These are phyloP conservation scores for Metschnikowia cubensis DNA, from an alignment of 805 yeast species.

Conservation along the genomic window DNA sequence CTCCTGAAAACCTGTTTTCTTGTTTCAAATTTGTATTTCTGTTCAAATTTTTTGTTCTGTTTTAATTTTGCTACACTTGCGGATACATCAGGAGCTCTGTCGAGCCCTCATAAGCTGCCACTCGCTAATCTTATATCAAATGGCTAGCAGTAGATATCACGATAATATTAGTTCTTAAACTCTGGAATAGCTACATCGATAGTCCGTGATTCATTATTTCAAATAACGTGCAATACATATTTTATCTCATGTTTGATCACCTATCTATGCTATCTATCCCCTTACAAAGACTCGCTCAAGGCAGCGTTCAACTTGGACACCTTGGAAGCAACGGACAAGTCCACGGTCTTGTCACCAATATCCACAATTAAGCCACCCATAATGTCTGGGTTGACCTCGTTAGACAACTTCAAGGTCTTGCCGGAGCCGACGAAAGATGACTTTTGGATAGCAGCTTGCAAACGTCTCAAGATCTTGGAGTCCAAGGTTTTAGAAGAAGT, in stretches of 20 bases:
- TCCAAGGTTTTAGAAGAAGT: conserved; percentile 86
- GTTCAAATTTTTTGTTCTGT: too few species aligned
- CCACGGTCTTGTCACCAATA: conserved; percentile 96
- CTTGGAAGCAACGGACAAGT: conserved; percentile 80
- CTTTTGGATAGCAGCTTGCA: conserved; percentile 71
- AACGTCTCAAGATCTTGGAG: conserved; percentile 68
- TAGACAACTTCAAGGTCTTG: conserved; percentile 79
- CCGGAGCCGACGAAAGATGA: conserved; percentile 81
- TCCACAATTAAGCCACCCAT: conserved; percentile 95
- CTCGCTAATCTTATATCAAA: not conserved
- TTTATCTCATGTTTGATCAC: not conserved
- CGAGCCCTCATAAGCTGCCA: not conserved
- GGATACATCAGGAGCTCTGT: too few species aligned
- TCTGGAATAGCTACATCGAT: not conserved
- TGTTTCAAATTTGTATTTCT: too few species aligned
- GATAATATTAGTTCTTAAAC: too few species aligned
- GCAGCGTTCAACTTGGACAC: conserved; percentile 85
- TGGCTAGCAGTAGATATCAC: too few species aligned
- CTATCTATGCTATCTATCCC: conserved; percentile 3
- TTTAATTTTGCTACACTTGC: too few species aligned
- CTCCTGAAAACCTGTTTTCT: too few species aligned
- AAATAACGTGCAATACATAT: not conserved
- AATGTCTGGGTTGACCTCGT: conserved; percentile 83
- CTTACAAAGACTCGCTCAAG: conserved; percentile 79
- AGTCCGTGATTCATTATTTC: not conserved